Base-by-base conservation (phyloP, 2,329 filamentous ascomycete genomes). In the Sphaerulina vaccinii region DNA sequence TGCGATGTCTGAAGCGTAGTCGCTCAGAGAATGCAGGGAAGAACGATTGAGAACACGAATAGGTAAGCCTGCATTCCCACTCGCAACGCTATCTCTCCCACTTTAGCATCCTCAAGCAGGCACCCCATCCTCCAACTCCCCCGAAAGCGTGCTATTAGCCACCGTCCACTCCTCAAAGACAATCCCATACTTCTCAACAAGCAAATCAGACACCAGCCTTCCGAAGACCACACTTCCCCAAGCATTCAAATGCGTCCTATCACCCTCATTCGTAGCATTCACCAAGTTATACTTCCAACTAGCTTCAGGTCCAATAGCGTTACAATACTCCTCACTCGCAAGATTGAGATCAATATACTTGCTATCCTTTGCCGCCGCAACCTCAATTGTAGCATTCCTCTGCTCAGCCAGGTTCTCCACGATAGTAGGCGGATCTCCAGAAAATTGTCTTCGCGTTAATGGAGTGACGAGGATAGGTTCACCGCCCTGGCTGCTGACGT, bases 201-300 rank as follows among this genome's bases (percentile, higher is more conserved):
- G 52, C 57, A 84, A 65, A 52, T 81, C 78, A 2, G 75, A 76
- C 16, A 84, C 78, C 63, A 85, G 72, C 32, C 79, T 73, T 0
- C 79, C 76, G 67, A 85, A 67, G 84, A 51, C 32, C 6, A 51
- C 49, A 39, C 40, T 38, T 13, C 82, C 82, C 51, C 71, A 69
- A 2, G 64, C 61, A 61, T 82, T 84, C 23, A 85, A 59, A 67
- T 85, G 82, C 1, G 81, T 84, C 41, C 41, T 29, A 8, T 44
- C 41, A 3, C 41, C 41, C 3, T 29, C 41, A 10, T 10, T 32
- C 40, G 70, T 68, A 60, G 85, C 83, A 3, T 63, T 67, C 4
- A 61, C 62, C 23, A 77, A 63, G 59, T 82, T 79, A 55, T 82
- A 81, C 35, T 60, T 70, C 42, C 73, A 72, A 3, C 78, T 75